Evolutionary conservation across 2,329 filamentous ascomycete species (phyloP).

Genomic region (Neopestalotiopsis sp.): DNA sequence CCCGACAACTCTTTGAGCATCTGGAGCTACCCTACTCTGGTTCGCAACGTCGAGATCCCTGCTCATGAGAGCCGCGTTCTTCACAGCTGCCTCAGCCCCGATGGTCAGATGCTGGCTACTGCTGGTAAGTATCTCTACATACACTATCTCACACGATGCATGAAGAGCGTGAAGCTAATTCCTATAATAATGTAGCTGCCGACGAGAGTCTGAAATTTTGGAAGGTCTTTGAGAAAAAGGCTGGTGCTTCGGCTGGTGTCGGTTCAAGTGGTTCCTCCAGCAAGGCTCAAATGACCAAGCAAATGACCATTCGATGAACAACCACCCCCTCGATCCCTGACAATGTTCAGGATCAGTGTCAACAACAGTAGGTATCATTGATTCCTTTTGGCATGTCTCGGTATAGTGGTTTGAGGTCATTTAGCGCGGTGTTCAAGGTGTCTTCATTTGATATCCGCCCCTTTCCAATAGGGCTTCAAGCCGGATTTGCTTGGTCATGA

Average conservation of each 20-base stretch:
- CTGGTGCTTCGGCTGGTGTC: constrained; percentile 70
- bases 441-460: constrained; percentile 13
- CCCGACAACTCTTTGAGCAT: constrained; percentile 99
- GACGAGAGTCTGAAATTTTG: constrained; percentile 99
- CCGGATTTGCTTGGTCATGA: constrained; percentile 19
- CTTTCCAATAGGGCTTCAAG: neutral
- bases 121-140: constrained; percentile 62
- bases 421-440: constrained; percentile 20
- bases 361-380: constrained; percentile 22
- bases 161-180: neutral
- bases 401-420: constrained; percentile 20
- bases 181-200: constrained; percentile 62
- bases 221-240: constrained; percentile 99
- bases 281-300: constrained; percentile 88
- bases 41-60: constrained; percentile 97
- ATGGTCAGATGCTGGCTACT: constrained; percentile 97
- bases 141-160: neutral
- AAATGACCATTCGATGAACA: constrained; percentile 86
- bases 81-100: constrained; percentile 95
- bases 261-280: constrained; percentile 70
- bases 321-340: neutral
- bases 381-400: constrained; percentile 22
- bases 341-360: constrained; percentile 18
- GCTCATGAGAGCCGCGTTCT: constrained; percentile 96
- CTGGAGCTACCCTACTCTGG: constrained; percentile 97